A percentile compares a stretch with the other conserved stretches of the same genome.
These are phyloP conservation scores for Citrus cavaleriei DNA, from an alignment of 345 rosid genomes.

Conservation along the genomic window DNA sequence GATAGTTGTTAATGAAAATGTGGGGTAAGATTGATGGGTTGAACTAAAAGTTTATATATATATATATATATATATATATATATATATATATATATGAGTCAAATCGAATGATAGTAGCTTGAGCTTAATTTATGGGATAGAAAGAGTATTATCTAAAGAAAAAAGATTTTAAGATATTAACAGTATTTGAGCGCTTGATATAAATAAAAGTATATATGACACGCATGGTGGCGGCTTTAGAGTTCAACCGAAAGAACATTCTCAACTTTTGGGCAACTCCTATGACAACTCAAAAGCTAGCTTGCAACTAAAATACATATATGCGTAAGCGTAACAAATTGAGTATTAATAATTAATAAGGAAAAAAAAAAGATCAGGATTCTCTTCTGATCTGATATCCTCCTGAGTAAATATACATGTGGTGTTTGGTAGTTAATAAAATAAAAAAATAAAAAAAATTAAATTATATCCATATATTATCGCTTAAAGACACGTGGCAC, in stretches of 20 bases:
- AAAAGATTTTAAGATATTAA: not conserved
- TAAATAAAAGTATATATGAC: too few relatives aligned
- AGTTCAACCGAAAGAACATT: not conserved
- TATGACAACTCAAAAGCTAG: not conserved
- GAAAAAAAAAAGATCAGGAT: too few relatives aligned
- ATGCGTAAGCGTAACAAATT: not conserved
- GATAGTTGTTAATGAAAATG: not conserved
- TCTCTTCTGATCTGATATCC: too few relatives aligned
- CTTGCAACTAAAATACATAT: not conserved
- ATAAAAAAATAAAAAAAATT: too few relatives aligned
- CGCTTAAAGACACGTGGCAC: rapidly evolving
- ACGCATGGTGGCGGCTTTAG: not conserved
- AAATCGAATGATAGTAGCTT: not conserved
- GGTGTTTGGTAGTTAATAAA: too few relatives aligned
- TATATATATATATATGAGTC: not conserved
- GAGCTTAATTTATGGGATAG: not conserved
- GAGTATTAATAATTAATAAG: not conserved
- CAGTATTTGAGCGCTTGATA: too few relatives aligned
- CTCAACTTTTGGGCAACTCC: not conserved
- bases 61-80: too few relatives aligned
- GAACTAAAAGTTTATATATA: not conserved
- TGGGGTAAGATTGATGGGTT: not conserved
- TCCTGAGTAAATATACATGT: rapidly evolving
- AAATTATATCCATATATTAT: too few relatives aligned
- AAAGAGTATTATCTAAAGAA: not conserved